These are phyloP conservation scores for Phlyctochytrium bullatum DNA, from an alignment of 192 early-diverging fungal species.

Conservation along the genomic window DNA sequence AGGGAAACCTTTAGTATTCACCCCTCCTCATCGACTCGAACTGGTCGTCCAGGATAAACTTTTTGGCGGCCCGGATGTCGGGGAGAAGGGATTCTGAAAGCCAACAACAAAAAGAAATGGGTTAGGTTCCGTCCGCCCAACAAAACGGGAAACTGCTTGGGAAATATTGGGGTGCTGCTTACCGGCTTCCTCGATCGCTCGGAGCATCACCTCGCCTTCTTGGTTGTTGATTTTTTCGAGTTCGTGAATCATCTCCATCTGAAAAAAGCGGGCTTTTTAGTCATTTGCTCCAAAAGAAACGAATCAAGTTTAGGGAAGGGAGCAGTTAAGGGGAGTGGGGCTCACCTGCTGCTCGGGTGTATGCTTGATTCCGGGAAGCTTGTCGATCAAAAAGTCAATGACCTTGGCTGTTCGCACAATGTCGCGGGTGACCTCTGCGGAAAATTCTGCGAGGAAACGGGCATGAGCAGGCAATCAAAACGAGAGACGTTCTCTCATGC, in stretches of 20 bases:
- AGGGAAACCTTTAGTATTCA: too few species aligned
- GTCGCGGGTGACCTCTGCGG: slow-evolving; percentile 27
- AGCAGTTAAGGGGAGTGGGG: background rate
- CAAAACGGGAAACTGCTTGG: too few species aligned
- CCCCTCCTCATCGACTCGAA: too few species aligned
- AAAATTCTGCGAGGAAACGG: slow-evolving; percentile 21
- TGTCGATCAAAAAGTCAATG: slow-evolving; percentile 40
- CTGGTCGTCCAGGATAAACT: too few species aligned
- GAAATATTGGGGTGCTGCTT: too few species aligned
- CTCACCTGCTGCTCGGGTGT: slow-evolving; percentile 33
- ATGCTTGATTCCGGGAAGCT: slow-evolving; percentile 32
- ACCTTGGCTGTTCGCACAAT: slow-evolving; percentile 39
- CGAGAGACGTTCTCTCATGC: too few species aligned
- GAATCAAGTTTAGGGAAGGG: background rate
- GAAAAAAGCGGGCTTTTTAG: background rate
- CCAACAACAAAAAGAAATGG: too few species aligned
- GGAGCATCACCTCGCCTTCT: slow-evolving; percentile 25
- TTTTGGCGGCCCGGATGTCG: too few species aligned
- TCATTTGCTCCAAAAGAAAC: too few species aligned
- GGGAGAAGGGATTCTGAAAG: too few species aligned
- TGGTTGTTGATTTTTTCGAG: slow-evolving; percentile 26
- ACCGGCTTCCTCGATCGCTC: slow-evolving; percentile 22
- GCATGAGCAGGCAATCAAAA: background rate
- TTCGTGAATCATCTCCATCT: slow-evolving; percentile 19
- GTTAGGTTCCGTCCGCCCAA: too few species aligned